Evolutionary conservation across 495 filamentous ascomycete genomes (phyloP), one percentile per base, ranked within the genome.

Genomic region (Copromyces sp.): DNA sequence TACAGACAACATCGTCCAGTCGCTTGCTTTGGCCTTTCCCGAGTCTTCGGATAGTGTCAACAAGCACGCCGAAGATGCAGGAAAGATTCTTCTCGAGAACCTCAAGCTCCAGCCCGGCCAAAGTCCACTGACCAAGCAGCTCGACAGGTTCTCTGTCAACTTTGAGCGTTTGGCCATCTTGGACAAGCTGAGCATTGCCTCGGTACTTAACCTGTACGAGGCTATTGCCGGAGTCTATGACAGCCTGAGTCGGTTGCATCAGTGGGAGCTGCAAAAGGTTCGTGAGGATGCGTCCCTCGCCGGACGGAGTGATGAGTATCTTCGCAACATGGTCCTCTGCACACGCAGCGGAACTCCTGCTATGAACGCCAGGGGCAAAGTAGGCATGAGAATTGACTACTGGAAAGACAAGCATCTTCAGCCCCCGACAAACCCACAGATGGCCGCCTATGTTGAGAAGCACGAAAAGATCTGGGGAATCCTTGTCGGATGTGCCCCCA

Each of bases 371-470:
- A 85, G 88, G 70, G 86, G 86, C 32, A 88, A 88, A 69, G 81
- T 97, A 4, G 95, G 95, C 11, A 80, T 98, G 70, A 88, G 88
- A 35, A 75, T 98, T 45, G 92, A 97, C 73, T 99, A 97, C 79
- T 98, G 94, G 95, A 89, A 89, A 75, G 87, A 90, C 65, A 85
- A 84, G 65, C 85, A 88, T 39, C 84, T 86, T 37, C 75, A 89
- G 61, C 73, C 82, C 8, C 80, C 83, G 72, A 78, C 75, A 14
- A 75, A 68, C 17, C 75, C 82, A 14, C 73, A 77, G 5, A 70
- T 73, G 61, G 39, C 70, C 7, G 77, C 68, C 2, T 38, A 83
- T 83, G 70, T 68, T 9, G 68, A 70, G n/a, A 70, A 76, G 14
- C 72, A 81, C 14, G 75, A 80, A 24, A 79, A 81, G 72, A 87